phyloP scores from a whole-genome alignment of 1,139 yeast genomes.

The Magnusiomyces ingens region DNA sequence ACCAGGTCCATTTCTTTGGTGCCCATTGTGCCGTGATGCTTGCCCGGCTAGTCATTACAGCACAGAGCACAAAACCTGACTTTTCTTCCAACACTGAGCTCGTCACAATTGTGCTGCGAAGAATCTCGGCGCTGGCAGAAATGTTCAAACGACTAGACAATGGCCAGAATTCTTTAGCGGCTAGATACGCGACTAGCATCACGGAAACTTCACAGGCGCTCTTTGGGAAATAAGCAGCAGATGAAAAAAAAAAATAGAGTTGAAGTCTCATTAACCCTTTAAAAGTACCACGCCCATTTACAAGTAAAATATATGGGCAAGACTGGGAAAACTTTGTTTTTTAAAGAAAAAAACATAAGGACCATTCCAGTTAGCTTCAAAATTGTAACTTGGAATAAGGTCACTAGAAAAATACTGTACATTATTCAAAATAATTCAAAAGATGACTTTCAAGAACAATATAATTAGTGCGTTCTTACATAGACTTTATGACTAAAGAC shows the following conservation, averaged over 20 bases:
- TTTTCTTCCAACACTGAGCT: slow-evolving; percentile 11
- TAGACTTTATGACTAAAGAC: slow-evolving; percentile 28
- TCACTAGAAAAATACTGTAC: too few relatives aligned
- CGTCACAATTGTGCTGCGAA: slow-evolving; percentile 9
- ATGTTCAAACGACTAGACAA: slow-evolving; percentile 7
- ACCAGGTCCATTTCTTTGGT: slow-evolving; percentile 57
- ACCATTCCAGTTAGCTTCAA: too few relatives aligned
- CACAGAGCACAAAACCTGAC: slow-evolving; percentile 6
- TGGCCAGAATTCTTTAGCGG: slow-evolving; percentile 20
- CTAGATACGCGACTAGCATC: slow-evolving; percentile 23
- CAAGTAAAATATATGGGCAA: too few relatives aligned
- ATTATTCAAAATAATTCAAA: too few relatives aligned
- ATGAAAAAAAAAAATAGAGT: not conserved
- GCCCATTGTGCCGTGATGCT: slow-evolving; percentile 46
- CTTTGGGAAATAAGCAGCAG: not conserved
- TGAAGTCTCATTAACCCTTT: too few relatives aligned
- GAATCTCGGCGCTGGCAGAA: slow-evolving; percentile 6
- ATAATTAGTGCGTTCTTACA: slow-evolving; percentile 12
- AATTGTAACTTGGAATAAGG: too few relatives aligned
- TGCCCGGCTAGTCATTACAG: slow-evolving; percentile 29
- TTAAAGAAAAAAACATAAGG: too few relatives aligned
- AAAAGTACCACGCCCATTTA: too few relatives aligned
- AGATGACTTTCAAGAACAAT: too few relatives aligned
- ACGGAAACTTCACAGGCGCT: slow-evolving; percentile 6
- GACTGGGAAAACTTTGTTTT: too few relatives aligned